These are phyloP conservation scores for Penicillium alfredii DNA, from an alignment of 495 filamentous ascomycete genomes.

Conservation along the genomic window DNA sequence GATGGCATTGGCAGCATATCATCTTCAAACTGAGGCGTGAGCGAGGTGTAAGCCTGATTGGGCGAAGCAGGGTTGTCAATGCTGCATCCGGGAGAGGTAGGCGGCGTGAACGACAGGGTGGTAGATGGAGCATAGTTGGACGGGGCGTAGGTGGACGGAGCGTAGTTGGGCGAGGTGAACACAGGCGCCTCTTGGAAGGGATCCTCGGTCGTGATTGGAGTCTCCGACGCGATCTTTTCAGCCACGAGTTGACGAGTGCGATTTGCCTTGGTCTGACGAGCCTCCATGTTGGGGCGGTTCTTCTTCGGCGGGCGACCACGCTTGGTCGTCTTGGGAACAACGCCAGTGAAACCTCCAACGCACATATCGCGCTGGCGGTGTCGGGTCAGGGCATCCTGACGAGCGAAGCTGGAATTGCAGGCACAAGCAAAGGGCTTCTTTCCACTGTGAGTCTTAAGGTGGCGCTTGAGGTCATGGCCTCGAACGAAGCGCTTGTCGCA, in stretches of 20 bases:
- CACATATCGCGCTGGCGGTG: constrained; percentile 95
- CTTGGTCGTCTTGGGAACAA: constrained; percentile 64
- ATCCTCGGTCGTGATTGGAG: constrained; percentile 14
- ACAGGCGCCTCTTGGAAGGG: constrained; percentile 26
- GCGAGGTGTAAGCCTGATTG: constrained; percentile 41
- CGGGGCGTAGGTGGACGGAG: no score
- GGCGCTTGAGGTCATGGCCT: constrained; percentile 93
- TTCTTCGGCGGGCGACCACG: constrained; percentile 61
- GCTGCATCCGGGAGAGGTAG: constrained; percentile 40
- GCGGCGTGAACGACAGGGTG: constrained; percentile 42
- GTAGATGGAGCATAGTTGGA: no score
- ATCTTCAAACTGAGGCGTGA: constrained; percentile 39
- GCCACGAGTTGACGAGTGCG: constrained; percentile 43
- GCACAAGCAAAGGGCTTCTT: constrained; percentile 88
- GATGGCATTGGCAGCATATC: constrained; percentile 34
- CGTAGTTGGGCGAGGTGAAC: constrained; percentile 39
- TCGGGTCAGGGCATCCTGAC: constrained; percentile 89
- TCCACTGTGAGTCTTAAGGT: constrained; percentile 92
- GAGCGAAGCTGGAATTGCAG: constrained; percentile 85
- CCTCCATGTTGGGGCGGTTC: constrained; percentile 56
- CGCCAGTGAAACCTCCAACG: constrained; percentile 80
- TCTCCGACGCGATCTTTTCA: constrained; percentile 33
- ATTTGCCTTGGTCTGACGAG: constrained; percentile 57
- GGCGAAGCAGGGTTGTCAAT: constrained; percentile 42
- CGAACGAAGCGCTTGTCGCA: constrained; percentile 94